A percentile compares a stretch with the other conserved stretches of the same genome.
Evolutionary conservation across 805 yeast species (phyloP).

Genomic region (Cyberlindnera euphorbiae): DNA sequence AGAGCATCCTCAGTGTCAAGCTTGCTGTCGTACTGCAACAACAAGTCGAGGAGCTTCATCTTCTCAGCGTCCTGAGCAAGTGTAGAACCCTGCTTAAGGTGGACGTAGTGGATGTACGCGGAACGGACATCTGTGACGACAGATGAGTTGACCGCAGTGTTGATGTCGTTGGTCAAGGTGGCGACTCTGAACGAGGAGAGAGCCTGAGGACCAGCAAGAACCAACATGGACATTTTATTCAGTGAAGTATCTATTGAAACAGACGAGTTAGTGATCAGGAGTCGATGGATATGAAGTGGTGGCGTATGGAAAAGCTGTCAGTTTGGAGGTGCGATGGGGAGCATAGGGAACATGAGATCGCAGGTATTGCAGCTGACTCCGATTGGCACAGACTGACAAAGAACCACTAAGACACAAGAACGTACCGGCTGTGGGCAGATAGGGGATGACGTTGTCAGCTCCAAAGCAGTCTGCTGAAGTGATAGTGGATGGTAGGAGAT

Average conservation of each 20-base stretch:
- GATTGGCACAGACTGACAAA: too few species aligned
- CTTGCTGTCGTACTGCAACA: constrained; percentile 72
- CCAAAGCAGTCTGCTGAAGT: constrained; percentile 6
- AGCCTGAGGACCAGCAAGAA: constrained; percentile 86
- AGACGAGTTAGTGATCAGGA: neutral
- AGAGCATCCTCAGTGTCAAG: constrained; percentile 49
- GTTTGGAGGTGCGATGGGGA: too few species aligned
- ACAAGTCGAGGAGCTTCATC: constrained; percentile 48
- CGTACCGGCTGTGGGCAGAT: too few species aligned
- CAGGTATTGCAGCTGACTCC: too few species aligned
- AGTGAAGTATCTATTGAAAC: neutral
- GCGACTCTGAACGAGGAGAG: constrained; percentile 82
- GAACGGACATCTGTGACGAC: constrained; percentile 69
- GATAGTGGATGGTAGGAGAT: too few species aligned
- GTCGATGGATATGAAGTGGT: neutral
- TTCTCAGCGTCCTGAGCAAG: constrained; percentile 26
- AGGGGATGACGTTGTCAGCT: constrained; percentile 12
- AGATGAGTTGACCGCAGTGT: constrained; percentile 57
- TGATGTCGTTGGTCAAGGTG: constrained; percentile 66
- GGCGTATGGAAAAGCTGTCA: neutral
- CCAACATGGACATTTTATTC: constrained; percentile 36
- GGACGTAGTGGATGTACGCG: constrained; percentile 76
- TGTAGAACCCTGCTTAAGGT: constrained; percentile 37
- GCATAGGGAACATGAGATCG: too few species aligned
- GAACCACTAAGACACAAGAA: too few species aligned